phyloP scores from a whole-genome alignment of 345 rosid genomes.

The Euphorbia peplus region DNA sequence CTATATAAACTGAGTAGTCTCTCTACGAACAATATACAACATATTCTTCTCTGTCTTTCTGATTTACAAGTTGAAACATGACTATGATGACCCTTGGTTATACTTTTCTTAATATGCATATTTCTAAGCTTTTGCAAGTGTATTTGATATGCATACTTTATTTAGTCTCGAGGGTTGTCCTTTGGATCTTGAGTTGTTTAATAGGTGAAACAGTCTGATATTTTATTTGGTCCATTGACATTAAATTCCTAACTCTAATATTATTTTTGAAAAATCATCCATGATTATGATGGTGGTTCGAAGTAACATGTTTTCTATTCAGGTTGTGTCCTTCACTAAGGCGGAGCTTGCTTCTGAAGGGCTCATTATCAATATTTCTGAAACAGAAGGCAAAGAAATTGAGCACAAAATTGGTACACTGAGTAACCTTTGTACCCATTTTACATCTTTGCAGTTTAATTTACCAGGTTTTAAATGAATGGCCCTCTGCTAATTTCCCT shows the following conservation, averaged over 20 bases:
- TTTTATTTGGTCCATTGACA: not conserved
- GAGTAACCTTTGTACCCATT: conserved; percentile 7
- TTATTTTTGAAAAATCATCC: not conserved
- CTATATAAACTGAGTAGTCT: no score
- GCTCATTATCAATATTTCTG: conserved; percentile 47
- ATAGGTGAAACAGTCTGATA: not conserved
- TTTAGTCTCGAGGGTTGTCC: not conserved
- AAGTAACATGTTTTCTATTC: conserved; percentile 28
- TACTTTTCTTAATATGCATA: not conserved
- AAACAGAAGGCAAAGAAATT: conserved; percentile 30
- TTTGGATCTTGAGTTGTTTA: not conserved
- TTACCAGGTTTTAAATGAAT: conserved; percentile 15
- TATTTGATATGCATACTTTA: not conserved
- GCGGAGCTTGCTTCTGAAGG: conserved; percentile 35
- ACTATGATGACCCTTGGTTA: not conserved
- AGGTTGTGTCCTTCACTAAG: conserved; percentile 58
- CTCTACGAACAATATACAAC: no score
- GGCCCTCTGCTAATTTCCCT: conserved; percentile 14
- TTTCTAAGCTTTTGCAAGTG: not conserved
- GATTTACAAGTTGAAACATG: no score
- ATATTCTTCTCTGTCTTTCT: no score
- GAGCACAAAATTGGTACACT: conserved; percentile 35
- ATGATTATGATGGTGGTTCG: not conserved
- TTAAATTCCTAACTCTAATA: not conserved
- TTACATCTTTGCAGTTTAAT: conserved; percentile 4